Percentiles rank a stretch among this genome's conserved stretches.
Evolutionary conservation across 257 asterid genomes (phyloP).

Genomic region (Schizonepeta tenuifolia): DNA sequence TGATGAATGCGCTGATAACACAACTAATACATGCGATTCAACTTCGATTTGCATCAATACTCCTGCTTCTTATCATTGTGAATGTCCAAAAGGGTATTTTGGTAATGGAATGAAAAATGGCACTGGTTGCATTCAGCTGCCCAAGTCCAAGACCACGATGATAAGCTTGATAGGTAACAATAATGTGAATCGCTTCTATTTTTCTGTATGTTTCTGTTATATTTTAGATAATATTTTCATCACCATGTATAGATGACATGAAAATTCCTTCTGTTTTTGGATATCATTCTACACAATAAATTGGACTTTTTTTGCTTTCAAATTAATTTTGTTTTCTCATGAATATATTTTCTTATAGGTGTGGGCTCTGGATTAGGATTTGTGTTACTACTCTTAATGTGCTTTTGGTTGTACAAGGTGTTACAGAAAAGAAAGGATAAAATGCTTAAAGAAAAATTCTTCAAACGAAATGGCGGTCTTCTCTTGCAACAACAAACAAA

Average conservation of each 20-base stretch:
- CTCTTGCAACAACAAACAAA: not conserved
- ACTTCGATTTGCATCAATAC: slow-evolving; percentile 13
- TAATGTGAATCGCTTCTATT: not conserved
- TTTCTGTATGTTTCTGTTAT: no score
- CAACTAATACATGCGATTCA: slow-evolving; percentile 12
- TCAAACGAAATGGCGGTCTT: slow-evolving; percentile 3
- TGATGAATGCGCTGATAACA: not conserved
- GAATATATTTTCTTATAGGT: not conserved
- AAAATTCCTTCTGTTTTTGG: no score
- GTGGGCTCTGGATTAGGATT: slow-evolving; percentile 27
- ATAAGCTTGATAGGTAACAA: not conserved
- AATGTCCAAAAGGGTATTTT: no score
- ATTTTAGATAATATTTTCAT: no score
- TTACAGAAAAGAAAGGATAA: slow-evolving; percentile 7
- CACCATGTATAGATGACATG: no score
- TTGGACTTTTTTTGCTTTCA: no score
- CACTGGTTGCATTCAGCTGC: slow-evolving; percentile 2
- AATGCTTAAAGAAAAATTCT: slow-evolving; percentile 2
- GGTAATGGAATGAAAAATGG: slow-evolving; percentile 19
- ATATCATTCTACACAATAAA: no score
- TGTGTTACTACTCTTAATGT: not conserved
- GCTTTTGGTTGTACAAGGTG: not conserved
- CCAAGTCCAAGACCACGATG: not conserved
- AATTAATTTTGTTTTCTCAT: no score
- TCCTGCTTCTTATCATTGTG: not conserved